These are phyloP conservation scores for Colletotrichum paranaense DNA, from an alignment of 2,329 filamentous ascomycete genomes.

Conservation along the genomic window DNA sequence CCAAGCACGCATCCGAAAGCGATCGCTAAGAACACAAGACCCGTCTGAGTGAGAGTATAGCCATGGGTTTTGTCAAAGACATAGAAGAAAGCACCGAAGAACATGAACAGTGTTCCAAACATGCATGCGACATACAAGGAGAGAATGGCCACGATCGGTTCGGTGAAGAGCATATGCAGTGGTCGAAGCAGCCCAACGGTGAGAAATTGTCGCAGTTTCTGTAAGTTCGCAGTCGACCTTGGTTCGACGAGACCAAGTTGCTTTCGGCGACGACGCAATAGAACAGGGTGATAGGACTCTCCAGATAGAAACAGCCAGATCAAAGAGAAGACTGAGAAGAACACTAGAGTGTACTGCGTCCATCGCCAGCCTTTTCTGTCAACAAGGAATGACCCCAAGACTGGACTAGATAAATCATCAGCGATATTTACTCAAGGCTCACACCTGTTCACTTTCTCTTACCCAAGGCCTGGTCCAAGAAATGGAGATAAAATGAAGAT, in stretches of 20 bases:
- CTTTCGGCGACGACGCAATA: not conserved
- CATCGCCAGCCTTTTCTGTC: not conserved
- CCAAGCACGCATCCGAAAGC: not conserved
- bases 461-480: not conserved
- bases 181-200: not conserved
- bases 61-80: not conserved
- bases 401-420: not conserved
- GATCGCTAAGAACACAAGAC: not conserved
- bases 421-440: not conserved
- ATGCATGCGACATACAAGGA: slow-evolving; percentile 61
- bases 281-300: not conserved
- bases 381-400: not conserved
- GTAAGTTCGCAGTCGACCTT: not conserved
- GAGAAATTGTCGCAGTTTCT: not conserved
- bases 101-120: slow-evolving; percentile 63
- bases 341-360: not conserved
- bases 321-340: not conserved
- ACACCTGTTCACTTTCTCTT: not conserved
- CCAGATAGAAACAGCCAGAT: not conserved
- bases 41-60: not conserved
- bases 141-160: slow-evolving; percentile 70
- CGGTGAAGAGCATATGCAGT: slow-evolving; percentile 64
- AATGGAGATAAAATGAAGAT: not conserved
- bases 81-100: slow-evolving; percentile 51
- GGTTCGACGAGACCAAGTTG: not conserved